Evolutionary conservation across 257 asterid genomes (phyloP).

Genomic region (Avicennia marina): DNA sequence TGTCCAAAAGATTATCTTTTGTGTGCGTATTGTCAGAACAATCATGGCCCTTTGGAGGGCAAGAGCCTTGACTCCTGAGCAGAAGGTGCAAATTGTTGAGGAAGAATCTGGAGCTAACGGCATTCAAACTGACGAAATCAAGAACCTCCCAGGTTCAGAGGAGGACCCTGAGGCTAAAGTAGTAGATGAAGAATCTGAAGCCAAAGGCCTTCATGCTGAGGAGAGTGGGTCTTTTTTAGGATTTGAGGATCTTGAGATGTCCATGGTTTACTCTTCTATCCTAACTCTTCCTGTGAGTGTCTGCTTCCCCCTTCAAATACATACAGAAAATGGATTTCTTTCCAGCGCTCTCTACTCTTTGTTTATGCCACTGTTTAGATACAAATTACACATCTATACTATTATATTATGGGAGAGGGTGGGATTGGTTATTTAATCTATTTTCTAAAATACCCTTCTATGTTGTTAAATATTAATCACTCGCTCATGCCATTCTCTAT

Average conservation of each 20-base stretch:
- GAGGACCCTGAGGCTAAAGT: slow-evolving; percentile 49
- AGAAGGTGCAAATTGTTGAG: slow-evolving; percentile 83
- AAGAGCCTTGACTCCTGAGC: slow-evolving; percentile 89
- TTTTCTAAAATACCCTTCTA: too few species aligned
- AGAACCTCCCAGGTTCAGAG: slow-evolving; percentile 41
- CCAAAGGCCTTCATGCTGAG: slow-evolving; percentile 54
- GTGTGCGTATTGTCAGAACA: slow-evolving; percentile 49
- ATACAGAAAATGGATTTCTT: too few species aligned
- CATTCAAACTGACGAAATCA: slow-evolving; percentile 63
- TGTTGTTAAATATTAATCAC: too few species aligned
- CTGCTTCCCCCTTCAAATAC: neutral
- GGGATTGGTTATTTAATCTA: too few species aligned
- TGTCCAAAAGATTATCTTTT: slow-evolving; percentile 6
- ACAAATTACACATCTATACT: too few species aligned
- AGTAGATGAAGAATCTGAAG: slow-evolving; percentile 66
- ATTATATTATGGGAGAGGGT: too few species aligned
- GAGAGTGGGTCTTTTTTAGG: slow-evolving; percentile 69
- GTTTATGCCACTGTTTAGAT: too few species aligned
- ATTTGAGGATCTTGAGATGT: slow-evolving; percentile 71
- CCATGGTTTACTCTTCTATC: slow-evolving; percentile 60
- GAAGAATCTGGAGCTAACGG: slow-evolving; percentile 61
- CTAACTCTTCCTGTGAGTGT: slow-evolving; percentile 83
- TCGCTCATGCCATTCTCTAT: too few species aligned
- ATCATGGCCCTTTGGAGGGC: slow-evolving; percentile 96
- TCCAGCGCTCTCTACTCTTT: too few species aligned